Evolutionary conservation across 176 grass and related monocot genomes (phyloP), one percentile per base, ranked within the genome.

Genomic region (Triticum turgidum): DNA sequence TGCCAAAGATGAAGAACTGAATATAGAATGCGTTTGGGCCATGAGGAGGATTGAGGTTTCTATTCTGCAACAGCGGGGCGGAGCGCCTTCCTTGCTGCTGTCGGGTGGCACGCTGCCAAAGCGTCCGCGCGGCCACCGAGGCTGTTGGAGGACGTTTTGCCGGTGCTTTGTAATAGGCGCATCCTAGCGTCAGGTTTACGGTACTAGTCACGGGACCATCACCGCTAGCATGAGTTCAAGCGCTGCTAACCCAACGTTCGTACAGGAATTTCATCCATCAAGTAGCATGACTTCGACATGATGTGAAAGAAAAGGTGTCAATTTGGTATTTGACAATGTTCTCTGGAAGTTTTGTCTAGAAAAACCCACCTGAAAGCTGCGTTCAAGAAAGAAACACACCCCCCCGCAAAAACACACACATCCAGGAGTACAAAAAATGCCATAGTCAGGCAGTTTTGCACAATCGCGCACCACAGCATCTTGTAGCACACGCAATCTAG

Each of bases 31-130:
- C 56, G 42, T 83, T 80, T 29, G 4, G 74, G 74, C 89, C 89
- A 87, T 74, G 73, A 52, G 47, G 61, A 0, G 44, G 61, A 0
- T 35, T 51, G 47, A 15, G 47, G 51, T 6, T 86, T 87, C 89
- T 84, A 87, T 87, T 90, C 84, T 75, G 85, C 74, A 68, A 87
- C 74, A 84, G 89, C 67, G 67, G 80, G 67, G 85, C 17, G 67
- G 80, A 74, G 81, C n/a, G 76, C 75, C 85, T 81, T 79, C 58
- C 76, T 47, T 83, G 58, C 67, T 72, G 69, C 67, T 70, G 68
- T 72, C 69, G 68, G 65, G 74, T 24, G 67, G 68, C 89, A 91
- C 89, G 85, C 89, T 80, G 67, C 80, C 89, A 83, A 90, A 87
- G 85, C 38, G 22, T 22, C 9, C 5, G 59, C 85, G 20, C 80